Evolutionary conservation across 768 basidiomycete species (phyloP), one percentile per base, ranked within the genome.

Genomic region (Fibroporia radiculosa): DNA sequence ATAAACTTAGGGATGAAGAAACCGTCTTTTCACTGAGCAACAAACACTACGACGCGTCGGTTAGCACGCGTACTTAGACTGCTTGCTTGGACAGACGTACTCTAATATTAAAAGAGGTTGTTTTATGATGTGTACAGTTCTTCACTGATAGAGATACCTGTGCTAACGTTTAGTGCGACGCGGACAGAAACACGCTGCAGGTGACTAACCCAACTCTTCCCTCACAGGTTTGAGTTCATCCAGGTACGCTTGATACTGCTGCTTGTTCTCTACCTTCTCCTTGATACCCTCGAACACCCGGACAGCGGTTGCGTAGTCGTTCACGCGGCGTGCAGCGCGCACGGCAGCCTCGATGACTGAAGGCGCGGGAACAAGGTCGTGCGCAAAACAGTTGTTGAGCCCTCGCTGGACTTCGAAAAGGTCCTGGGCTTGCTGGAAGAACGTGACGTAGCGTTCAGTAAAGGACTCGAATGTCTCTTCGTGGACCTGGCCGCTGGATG

Each of bases 361-460:
- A 22, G 89, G 77, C 1, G 88, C 78, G 4, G 92, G 92, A 12
- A 96, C 93, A 51, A 96, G 79, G 66, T 99, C 96, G 66, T 98
- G 95, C 2, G 96, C 90, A 64, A 99, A 99, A 72, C 93, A 97
- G 77, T 99, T 99, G 76, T 99, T 98, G 58, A 99, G 73, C 29
- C 96, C 96, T 40, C 96, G 89, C 69, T 99, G 95, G 52, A 99
- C 86, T 73, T 99, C 96, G 62, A 99, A 99, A 47, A 97, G 77
- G 70, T 99, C 96, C 61, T 92, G 82, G 39, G 91, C 92, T 45
- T 79, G 75, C 61, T 87, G 69, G 77, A 99, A 99, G 69, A 99
- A 99, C 53, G 73, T 73, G 60, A 92, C 83, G 69, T 97, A 97
- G 62, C 95, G 90, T 49, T 82, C 77, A 58, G 88, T 90, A 74